A percentile compares a stretch with the other conserved stretches of the same genome.
Evolutionary conservation across 1,139 yeast genomes (phyloP).

Genomic region (Candida dubliniensis): DNA sequence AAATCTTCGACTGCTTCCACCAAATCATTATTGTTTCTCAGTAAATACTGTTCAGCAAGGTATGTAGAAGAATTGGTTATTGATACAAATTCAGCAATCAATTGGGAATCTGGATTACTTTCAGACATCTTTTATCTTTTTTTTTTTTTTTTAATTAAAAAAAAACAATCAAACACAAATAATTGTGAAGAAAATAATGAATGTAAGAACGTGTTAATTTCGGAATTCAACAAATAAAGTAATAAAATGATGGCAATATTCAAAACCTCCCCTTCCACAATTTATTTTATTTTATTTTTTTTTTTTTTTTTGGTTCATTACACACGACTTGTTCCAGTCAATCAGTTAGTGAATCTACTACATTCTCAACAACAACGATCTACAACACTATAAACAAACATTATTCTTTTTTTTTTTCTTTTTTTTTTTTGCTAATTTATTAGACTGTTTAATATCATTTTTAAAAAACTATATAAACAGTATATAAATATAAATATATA

Average conservation of each 20-base stretch:
- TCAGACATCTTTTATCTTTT: constrained; percentile 21
- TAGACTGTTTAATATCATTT: constrained; percentile 2
- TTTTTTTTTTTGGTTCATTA: no score
- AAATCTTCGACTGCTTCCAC: constrained; percentile 45
- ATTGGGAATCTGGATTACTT: constrained; percentile 14
- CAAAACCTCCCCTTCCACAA: not conserved
- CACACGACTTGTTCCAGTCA: not conserved
- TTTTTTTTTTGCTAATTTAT: not conserved
- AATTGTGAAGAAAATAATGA: not conserved
- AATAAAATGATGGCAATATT: constrained; percentile 13
- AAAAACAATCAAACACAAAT: no score
- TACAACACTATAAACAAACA: not conserved
- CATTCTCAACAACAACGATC: not conserved
- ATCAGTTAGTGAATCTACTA: not conserved
- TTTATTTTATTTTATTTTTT: not conserved
- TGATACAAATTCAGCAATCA: constrained; percentile 53
- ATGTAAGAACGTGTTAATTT: not conserved
- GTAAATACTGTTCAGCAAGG: constrained; percentile 46
- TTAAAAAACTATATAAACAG: constrained; percentile 4
- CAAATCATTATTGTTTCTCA: constrained; percentile 38
- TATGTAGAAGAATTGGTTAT: constrained; percentile 39
- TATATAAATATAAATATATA: constrained; percentile 4
- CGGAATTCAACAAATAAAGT: constrained; percentile 6
- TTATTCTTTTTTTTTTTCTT: no score
- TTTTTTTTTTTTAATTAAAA: no score